A percentile compares a stretch with the other conserved stretches of the same genome.
phyloP scores from a whole-genome alignment of 73 alveolate species.

The Blepharisma stoltei region DNA sequence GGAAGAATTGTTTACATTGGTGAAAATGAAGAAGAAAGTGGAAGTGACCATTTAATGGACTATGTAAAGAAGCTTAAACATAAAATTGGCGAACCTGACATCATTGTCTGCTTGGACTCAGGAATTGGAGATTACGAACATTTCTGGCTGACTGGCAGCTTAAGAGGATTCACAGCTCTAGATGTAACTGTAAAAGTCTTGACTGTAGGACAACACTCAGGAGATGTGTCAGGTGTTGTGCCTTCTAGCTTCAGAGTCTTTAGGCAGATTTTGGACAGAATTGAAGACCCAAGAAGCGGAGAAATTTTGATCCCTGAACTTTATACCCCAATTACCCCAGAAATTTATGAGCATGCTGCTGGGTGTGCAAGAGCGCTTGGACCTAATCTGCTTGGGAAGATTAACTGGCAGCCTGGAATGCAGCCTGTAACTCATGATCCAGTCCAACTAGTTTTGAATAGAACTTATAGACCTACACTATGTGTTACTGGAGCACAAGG shows the following conservation, averaged over 20 bases:
- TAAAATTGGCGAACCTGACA: constrained; percentile 67
- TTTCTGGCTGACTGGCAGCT: constrained; percentile 86
- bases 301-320: constrained; percentile 56
- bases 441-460: constrained; percentile 63
- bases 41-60: constrained; percentile 68
- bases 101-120: constrained; percentile 78
- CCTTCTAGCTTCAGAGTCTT: constrained; percentile 88
- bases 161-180: constrained; percentile 80
- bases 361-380: constrained; percentile 60
- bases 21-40: constrained; percentile 86
- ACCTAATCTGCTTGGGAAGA: constrained; percentile 43
- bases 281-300: constrained; percentile 83
- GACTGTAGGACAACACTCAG: constrained; percentile 78
- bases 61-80: constrained; percentile 59
- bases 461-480: constrained; percentile 81
- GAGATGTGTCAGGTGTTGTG: constrained; percentile 79
- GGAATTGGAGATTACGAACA: constrained; percentile 81
- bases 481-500: constrained; percentile 87
- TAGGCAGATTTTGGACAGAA: constrained; percentile 79
- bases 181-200: constrained; percentile 74
- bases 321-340: constrained; percentile 66
- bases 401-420: constrained; percentile 58
- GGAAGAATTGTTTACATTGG: constrained; percentile 56
- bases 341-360: constrained; percentile 51
- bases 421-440: constrained; percentile 61